Evolutionary conservation across 2,329 filamentous ascomycete species (phyloP), one percentile per base, ranked within the genome.

Genomic region (Epichloe gansuensis): DNA sequence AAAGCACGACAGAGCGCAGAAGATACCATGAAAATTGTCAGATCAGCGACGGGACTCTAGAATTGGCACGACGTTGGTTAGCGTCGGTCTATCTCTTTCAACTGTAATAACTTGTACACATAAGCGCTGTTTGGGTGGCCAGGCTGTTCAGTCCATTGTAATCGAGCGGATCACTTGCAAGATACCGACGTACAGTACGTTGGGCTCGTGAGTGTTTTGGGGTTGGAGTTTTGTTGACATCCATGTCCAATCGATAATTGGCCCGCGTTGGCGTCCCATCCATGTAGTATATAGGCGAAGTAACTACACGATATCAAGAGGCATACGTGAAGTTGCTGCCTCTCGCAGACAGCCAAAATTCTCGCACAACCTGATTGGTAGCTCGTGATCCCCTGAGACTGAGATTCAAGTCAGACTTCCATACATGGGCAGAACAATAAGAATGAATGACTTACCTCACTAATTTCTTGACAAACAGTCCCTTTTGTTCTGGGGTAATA

Each of bases 321-420:
- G 72, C 75, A 65, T 83, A 84, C 8, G 79, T 72, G 65, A 82
- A 84, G 59, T 72, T 80, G 0, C 75, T 75, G 6, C 78, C 78
- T 55, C 85, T 73, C 56, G 82, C 83, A 2, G 76, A 73, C n/a
- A 87, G 68, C 82, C 84, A 90, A 62, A 89, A 89, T 34, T 87
- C 83, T 54, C 80, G 77, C 3, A 88, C 79, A 1, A 86, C 73
- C 52, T 82, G 76, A 57, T 83, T 86, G 3, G 85, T 88, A 48
- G 75, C 70, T 56, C 77, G 75, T 1, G 77, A 73, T 7, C 86
- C 85, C 41, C 86, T 74, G 37, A 88, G 69, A 61, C 81, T 84
- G 53, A 1, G 44, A 8, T n/a, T 35, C n/a, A 25, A 4, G 38
- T 47, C 17, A 42, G 37, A 25, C 8, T 42, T 11, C 34, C 35